Base-by-base conservation (phyloP, 2,329 filamentous ascomycete species). In the Coniochaeta ligniaria region DNA sequence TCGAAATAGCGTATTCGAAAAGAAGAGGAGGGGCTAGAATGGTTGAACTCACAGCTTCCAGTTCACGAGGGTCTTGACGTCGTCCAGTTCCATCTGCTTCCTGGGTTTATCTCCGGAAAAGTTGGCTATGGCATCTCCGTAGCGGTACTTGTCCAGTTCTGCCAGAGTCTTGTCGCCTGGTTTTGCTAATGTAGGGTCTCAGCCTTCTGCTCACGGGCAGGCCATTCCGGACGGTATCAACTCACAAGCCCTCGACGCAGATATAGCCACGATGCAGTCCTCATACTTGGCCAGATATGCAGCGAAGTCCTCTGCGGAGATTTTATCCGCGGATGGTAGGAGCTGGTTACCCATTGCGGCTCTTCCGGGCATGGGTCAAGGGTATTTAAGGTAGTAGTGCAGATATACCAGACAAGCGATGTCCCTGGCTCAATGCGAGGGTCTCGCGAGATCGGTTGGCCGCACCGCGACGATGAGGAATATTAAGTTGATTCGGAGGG, bases 31-130 rank as follows among this genome's bases (percentile, higher is more conserved):
- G 11, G 16, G 11, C 43, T 12, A 31, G 16, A 12, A 36, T 3
- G 31, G 22, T 3, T 24, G 57, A 54, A 74, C 84, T 70, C 75
- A 89, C 84, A 91, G 76, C 71, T 91, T 91, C 88, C 88, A 91
- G 55, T 88, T 81, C 11, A 90, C 82, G 3, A 91, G 76, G 22
- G 68, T 75, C 66, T 83, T 80, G 36, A 90, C 76, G 66, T 90
- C 82, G 1, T 80, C 75, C 55, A 85, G 80, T 2, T 70, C 74
- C 74, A 91, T 82, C 12, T 71, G 64, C 5, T 71, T 70, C 17
- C 68, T 67, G 11, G 71, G 64, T 22, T 68, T 65, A 6, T 69
- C 66, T 17, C 74, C 66, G 7, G 72, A 65, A 63, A 89, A 84
- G 1, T 66, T 63, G 1, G 71, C 66, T 1, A 81, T 76, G 2